Evolutionary conservation across 2,329 filamentous ascomycete species (phyloP), one percentile per base, ranked within the genome.

Genomic region (Lasiodiplodia hormozganensis): DNA sequence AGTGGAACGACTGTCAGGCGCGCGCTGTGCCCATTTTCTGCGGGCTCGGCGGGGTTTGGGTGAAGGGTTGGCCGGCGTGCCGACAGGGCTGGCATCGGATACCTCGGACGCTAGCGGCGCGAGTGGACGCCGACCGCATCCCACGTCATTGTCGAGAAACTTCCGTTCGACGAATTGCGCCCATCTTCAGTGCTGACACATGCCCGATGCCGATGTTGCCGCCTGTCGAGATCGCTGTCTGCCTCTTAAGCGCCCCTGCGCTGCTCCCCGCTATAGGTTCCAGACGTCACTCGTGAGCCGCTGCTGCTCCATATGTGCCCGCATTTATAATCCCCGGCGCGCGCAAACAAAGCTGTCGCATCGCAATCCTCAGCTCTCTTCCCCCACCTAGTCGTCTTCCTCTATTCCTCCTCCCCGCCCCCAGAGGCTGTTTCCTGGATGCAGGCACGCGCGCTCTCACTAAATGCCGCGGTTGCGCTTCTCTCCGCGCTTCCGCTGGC

Each of bases 381-480:
- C 54, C 16, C n/a, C 4, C 21, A 18, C 28, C n/a, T 6, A 31
- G 52, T 57, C 47, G 11, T 36, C 40, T 23, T 38, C 28, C n/a
- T 54, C 38, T n/a, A 25, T 5, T 31, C 28, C 14, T 58, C 25
- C 38, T 40, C 28, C 40, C 14, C 31, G 7, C 21, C 36, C 53
- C 36, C 23, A 25, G 14, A n/a, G 12, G 18, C 49, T 23, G 31
- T 21, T 43, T 11, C 40, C 65, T 60, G 54, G 36, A 67, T 67
- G 65, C 65, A 60, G 56, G 21, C 65, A 54, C 70, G 67, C 54
- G 68, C 69, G 53, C 62, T 77, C 40, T 68, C 70, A 7, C 40
- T 77, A 71, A 73, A 75, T 47, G 71, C 75, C 54, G 79, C 76
- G 70, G 79, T 77, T 69, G 74, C 83, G 72, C 76, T 84, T 54